Evolutionary conservation across 345 rosid genomes (phyloP).

Genomic region (Syzygium oleosum): DNA sequence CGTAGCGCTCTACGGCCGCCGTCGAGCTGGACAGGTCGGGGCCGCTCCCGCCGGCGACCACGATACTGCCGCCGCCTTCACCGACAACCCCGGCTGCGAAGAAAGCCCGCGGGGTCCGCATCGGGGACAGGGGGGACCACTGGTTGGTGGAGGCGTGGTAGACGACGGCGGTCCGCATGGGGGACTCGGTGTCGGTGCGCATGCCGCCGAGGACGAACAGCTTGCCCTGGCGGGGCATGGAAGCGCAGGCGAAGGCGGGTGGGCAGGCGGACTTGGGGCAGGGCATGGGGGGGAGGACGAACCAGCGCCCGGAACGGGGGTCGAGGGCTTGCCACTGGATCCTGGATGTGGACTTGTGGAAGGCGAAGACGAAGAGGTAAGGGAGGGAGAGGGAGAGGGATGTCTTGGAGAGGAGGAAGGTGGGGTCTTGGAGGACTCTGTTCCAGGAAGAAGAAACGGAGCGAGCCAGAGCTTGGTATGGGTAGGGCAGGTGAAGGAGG

Average conservation of each 20-base stretch:
- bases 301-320: constrained; percentile 56
- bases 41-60: constrained; percentile 59
- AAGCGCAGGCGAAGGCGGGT: constrained; percentile 47
- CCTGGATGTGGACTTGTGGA: constrained; percentile 46
- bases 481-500: constrained; percentile 60
- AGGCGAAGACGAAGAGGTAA: constrained; percentile 52
- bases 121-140: constrained; percentile 54
- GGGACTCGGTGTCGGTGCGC: constrained; percentile 25
- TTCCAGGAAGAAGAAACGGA: constrained; percentile 71
- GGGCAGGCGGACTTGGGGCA: constrained; percentile 32
- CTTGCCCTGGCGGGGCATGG: constrained; percentile 50
- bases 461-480: constrained; percentile 42
- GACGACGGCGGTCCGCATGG: constrained; percentile 19
- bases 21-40: constrained; percentile 14
- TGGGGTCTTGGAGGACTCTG: constrained; percentile 37
- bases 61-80: constrained; percentile 31
- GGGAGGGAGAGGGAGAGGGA: constrained; percentile 40
- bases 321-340: constrained; percentile 72
- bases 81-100: constrained; percentile 34
- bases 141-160: constrained; percentile 43
- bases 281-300: constrained; percentile 55
- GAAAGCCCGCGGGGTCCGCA: constrained; percentile 43
- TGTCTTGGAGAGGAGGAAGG: constrained; percentile 27
- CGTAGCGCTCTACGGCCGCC: constrained; percentile 45
- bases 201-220: constrained; percentile 64